These are phyloP conservation scores for Stemphylium beticola DNA, from an alignment of 2,329 filamentous ascomycete species.

Conservation along the genomic window DNA sequence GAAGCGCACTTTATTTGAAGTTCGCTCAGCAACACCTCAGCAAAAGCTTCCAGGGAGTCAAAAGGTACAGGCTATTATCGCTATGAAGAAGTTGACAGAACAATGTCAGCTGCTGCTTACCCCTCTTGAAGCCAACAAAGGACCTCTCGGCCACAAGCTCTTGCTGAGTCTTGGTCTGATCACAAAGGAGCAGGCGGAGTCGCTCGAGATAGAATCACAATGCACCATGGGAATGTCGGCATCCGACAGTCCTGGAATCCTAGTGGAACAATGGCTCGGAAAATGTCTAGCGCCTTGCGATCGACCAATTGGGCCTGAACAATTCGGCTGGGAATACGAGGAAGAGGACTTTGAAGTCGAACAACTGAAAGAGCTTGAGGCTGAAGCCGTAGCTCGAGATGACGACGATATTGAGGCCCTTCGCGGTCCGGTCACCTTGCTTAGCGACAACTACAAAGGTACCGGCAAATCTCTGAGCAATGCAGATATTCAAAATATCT, in stretches of 20 bases:
- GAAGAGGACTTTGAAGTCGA: conserved; percentile 68
- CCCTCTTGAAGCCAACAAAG: conserved; percentile 31
- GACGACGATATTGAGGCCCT: conserved; percentile 57
- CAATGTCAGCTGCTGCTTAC: conserved; percentile 33
- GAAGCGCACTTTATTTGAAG: conserved; percentile 68
- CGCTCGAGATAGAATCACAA: conserved; percentile 60
- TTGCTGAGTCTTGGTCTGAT: conserved; percentile 66
- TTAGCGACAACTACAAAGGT: conserved; percentile 53
- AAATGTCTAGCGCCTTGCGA: conserved; percentile 57
- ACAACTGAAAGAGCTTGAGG: conserved; percentile 65
- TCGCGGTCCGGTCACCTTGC: conserved; percentile 31
- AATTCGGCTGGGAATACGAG: conserved; percentile 62
- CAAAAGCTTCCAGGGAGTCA: conserved; percentile 47
- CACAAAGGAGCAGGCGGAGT: conserved; percentile 66
- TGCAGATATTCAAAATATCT: conserved; percentile 45
- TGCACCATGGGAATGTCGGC: conserved; percentile 49
- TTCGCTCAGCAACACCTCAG: conserved; percentile 51
- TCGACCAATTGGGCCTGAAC: conserved; percentile 54
- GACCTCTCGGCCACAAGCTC: conserved; percentile 38
- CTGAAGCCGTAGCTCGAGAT: conserved; percentile 60
- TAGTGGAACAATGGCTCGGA: conserved; percentile 65
- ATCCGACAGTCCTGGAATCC: conserved; percentile 34
- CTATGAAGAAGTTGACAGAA: conserved; percentile 48
- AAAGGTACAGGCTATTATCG: conserved; percentile 47
- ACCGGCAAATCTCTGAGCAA: conserved; percentile 27